phyloP scores from a whole-genome alignment of 2,329 filamentous ascomycete species.

The Ascochyta fabae region DNA sequence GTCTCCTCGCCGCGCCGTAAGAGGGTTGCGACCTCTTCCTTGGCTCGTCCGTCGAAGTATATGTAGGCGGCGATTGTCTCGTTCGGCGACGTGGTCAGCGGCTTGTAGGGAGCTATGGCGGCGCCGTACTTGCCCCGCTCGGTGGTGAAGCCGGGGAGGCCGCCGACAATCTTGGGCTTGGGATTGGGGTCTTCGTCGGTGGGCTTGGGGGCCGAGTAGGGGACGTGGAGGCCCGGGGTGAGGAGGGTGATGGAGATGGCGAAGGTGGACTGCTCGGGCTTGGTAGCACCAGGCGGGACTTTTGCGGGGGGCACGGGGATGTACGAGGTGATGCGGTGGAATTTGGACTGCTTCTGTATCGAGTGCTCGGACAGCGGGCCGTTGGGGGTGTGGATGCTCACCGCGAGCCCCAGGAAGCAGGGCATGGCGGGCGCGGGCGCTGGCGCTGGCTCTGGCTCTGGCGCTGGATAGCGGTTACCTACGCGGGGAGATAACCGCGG shows the following conservation, averaged over 20 bases:
- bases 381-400: slow-evolving; percentile 87
- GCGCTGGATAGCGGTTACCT: slow-evolving; percentile 11
- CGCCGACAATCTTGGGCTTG: slow-evolving; percentile 80
- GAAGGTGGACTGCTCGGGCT: slow-evolving; percentile 92
- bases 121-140: slow-evolving; percentile 62
- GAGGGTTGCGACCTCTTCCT: slow-evolving; percentile 96
- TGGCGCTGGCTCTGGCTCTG: background rate
- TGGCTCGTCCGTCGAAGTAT: slow-evolving; percentile 93
- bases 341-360: slow-evolving; percentile 89
- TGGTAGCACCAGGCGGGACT: slow-evolving; percentile 69
- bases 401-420: slow-evolving; percentile 98
- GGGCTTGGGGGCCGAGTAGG: slow-evolving; percentile 88
- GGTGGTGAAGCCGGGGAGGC: slow-evolving; percentile 62
- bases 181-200: slow-evolving; percentile 79
- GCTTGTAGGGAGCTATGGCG: slow-evolving; percentile 82
- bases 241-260: slow-evolving; percentile 97
- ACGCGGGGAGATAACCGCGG: slow-evolving; percentile 27
- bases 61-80: slow-evolving; percentile 99
- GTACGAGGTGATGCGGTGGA: slow-evolving; percentile 93
- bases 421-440: slow-evolving; percentile 64
- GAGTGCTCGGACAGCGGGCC: slow-evolving; percentile 89
- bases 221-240: slow-evolving; percentile 85
- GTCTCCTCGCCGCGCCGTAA: slow-evolving; percentile 93
- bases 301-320: slow-evolving; percentile 93
- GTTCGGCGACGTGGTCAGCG: slow-evolving; percentile 89